These are phyloP conservation scores for Heterobasidion parviporum DNA, from an alignment of 1,284 basidiomycete genomes.

Conservation along the genomic window DNA sequence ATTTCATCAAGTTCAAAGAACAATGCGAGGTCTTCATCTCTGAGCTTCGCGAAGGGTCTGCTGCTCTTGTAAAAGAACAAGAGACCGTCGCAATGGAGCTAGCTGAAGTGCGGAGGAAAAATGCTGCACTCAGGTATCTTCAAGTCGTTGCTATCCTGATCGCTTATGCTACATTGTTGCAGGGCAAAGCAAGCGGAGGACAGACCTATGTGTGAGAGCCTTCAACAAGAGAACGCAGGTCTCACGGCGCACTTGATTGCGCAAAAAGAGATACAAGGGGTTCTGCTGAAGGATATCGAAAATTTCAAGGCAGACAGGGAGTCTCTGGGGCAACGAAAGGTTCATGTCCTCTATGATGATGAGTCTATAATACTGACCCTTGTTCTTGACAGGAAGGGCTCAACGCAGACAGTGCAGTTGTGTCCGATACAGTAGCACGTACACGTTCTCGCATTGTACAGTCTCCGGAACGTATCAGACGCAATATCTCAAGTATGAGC, in stretches of 20 bases:
- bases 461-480: conserved; percentile 79
- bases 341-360: background rate
- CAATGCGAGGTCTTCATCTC: conserved; percentile 57
- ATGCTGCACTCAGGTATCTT: conserved; percentile 57
- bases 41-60: conserved; percentile 50
- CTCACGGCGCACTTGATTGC: conserved; percentile 58
- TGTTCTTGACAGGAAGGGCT: conserved; percentile 41
- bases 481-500: conserved; percentile 69
- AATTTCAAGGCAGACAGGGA: conserved; percentile 62
- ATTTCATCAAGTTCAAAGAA: conserved; percentile 85
- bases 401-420: conserved; percentile 45
- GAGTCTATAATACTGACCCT: background rate
- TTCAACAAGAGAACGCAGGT: conserved; percentile 52
- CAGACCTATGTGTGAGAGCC: conserved; percentile 56
- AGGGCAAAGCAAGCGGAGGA: conserved; percentile 67
- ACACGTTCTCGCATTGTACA: conserved; percentile 73
- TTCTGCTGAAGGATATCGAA: conserved; percentile 52
- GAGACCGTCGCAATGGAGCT: conserved; percentile 45
- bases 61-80: conserved; percentile 47
- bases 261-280: conserved; percentile 57
- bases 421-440: conserved; percentile 50
- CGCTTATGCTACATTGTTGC: background rate
- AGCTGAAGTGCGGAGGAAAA: conserved; percentile 41
- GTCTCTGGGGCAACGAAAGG: conserved; percentile 48
- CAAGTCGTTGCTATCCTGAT: background rate